These are phyloP conservation scores for Microbotryomycetes sp. DNA, from an alignment of 1,284 basidiomycete species.

Conservation along the genomic window DNA sequence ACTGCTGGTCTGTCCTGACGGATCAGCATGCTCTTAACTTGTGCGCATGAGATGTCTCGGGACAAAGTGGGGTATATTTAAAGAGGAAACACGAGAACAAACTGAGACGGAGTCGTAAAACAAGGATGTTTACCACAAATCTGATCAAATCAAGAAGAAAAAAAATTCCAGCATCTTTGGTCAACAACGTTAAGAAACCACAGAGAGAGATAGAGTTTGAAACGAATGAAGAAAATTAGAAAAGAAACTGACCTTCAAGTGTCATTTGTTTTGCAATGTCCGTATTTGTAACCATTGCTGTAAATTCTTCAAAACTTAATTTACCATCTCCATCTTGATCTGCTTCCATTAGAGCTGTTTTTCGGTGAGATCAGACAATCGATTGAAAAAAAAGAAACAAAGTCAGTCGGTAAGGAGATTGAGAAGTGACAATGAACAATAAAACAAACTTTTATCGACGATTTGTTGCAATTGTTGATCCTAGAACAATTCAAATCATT, in stretches of 20 bases:
- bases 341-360: constrained; percentile 84
- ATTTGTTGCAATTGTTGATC: constrained; percentile 99
- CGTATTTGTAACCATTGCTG: constrained; percentile 93
- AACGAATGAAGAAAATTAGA: not conserved
- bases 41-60: too few species aligned
- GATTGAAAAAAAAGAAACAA: too few species aligned
- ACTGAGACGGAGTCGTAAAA: too few species aligned
- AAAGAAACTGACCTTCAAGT: constrained; percentile 71
- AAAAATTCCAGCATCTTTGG: too few species aligned
- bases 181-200: too few species aligned
- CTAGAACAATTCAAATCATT: constrained; percentile 47
- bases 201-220: not conserved
- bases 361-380: not conserved
- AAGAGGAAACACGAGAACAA: too few species aligned
- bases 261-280: constrained; percentile 99
- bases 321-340: constrained; percentile 97
- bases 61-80: too few species aligned
- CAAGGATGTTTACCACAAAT: not conserved
- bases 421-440: too few species aligned
- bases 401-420: too few species aligned
- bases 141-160: too few species aligned
- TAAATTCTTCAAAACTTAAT: constrained; percentile 93
- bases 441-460: constrained; percentile 76
- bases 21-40: too few species aligned
- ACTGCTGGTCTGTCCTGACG: not conserved